phyloP scores from a whole-genome alignment of 2,329 filamentous ascomycete genomes.

The Metarhizium anisopliae region DNA sequence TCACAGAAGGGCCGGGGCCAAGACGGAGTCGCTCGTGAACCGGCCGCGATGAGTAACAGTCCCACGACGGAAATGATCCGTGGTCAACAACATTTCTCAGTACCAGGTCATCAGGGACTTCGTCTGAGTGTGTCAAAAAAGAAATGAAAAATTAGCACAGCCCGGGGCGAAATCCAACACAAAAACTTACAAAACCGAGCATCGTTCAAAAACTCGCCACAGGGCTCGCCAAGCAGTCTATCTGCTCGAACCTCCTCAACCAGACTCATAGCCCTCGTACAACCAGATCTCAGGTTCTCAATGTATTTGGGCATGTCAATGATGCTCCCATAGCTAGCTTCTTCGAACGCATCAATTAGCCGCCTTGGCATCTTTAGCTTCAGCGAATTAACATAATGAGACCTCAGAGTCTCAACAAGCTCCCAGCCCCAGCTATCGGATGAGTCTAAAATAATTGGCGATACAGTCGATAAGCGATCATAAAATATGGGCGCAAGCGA shows the following conservation, averaged over 20 bases:
- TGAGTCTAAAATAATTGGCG: slow-evolving; percentile 30
- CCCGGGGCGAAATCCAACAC: not conserved
- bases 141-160: slow-evolving; percentile 7
- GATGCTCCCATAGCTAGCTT: slow-evolving; percentile 42
- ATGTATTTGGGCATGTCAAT: slow-evolving; percentile 37
- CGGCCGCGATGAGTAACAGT: slow-evolving; percentile 25
- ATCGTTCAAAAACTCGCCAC: slow-evolving; percentile 33
- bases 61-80: slow-evolving; percentile 40
- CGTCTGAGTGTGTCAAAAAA: slow-evolving; percentile 20
- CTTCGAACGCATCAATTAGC: slow-evolving; percentile 37
- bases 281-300: slow-evolving; percentile 36
- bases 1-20: slow-evolving; percentile 43
- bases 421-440: slow-evolving; percentile 23
- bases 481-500: slow-evolving; percentile 45
- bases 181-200: slow-evolving; percentile 35
- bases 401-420: slow-evolving; percentile 32
- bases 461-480: slow-evolving; percentile 44
- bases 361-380: slow-evolving; percentile 34
- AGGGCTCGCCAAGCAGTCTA: slow-evolving; percentile 31
- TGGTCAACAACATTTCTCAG: slow-evolving; percentile 41
- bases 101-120: slow-evolving; percentile 28
- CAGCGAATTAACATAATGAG: slow-evolving; percentile 38
- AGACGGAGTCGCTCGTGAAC: slow-evolving; percentile 37
- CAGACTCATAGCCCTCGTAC: slow-evolving; percentile 41
- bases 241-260: slow-evolving; percentile 41